A percentile compares a stretch with the other conserved stretches of the same genome.
Evolutionary conservation across 2,329 filamentous ascomycete species (phyloP).

Genomic region (Coleophoma cylindrospora): DNA sequence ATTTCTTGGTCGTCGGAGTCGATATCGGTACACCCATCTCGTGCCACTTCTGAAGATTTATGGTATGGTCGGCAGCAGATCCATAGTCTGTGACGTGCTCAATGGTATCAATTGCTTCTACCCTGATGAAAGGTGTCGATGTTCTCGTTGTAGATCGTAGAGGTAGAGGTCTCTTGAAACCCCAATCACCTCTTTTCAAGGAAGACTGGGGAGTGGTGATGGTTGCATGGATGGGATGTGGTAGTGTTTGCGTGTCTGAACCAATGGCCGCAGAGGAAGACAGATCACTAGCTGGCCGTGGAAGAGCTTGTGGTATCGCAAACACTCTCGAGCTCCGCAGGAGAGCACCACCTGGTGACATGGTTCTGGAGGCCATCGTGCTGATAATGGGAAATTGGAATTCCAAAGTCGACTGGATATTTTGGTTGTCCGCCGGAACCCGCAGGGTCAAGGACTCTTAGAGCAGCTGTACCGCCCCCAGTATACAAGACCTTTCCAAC

Average conservation of each 20-base stretch:
- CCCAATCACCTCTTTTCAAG: conserved; percentile 80
- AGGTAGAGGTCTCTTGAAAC: conserved; percentile 80
- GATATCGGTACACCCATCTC: conserved; percentile 73
- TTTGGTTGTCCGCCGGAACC: too few relatives aligned
- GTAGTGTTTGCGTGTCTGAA: conserved; percentile 67
- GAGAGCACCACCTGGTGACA: conserved; percentile 63
- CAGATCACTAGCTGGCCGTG: conserved; percentile 49
- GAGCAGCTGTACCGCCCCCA: too few relatives aligned
- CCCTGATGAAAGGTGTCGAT: conserved; percentile 68
- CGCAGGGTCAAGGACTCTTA: too few relatives aligned
- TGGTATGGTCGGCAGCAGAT: conserved; percentile 74
- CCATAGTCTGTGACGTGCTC: conserved; percentile 88
- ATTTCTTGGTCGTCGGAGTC: conserved; percentile 32
- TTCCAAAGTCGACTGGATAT: too few relatives aligned
- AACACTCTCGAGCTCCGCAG: conserved; percentile 87
- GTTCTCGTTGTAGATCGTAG: conserved; percentile 67
- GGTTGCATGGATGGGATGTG: conserved; percentile 77
- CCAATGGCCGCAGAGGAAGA: conserved; percentile 40
- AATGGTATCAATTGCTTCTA: conserved; percentile 75
- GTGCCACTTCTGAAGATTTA: conserved; percentile 81
- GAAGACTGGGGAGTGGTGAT: conserved; percentile 74
- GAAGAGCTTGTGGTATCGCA: conserved; percentile 73
- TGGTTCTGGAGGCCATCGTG: conserved; percentile 26
- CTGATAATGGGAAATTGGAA: too few relatives aligned
- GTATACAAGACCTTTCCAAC: too few relatives aligned